These are phyloP conservation scores for Chaetomium tenue DNA, from an alignment of 495 filamentous ascomycete genomes.

Conservation along the genomic window DNA sequence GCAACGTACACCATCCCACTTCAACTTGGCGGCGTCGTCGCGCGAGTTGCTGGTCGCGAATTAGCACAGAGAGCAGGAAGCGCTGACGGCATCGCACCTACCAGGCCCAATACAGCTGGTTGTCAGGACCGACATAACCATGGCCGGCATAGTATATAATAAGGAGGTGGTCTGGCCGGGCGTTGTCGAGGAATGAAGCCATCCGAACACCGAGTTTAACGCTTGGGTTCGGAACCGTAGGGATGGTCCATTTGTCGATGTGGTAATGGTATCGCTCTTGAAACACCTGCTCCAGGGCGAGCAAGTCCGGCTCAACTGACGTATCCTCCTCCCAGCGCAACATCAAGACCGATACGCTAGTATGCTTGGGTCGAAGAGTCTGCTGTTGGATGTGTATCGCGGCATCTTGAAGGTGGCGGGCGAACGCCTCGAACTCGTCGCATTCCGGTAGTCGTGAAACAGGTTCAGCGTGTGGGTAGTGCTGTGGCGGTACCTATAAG, in stretches of 20 bases:
- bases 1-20: constrained; percentile 51
- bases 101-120: constrained; percentile 57
- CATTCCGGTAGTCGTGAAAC: constrained; percentile 39
- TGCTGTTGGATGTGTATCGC: constrained; percentile 55
- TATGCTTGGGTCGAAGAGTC: constrained; percentile 51
- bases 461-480: constrained; percentile 28
- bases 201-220: constrained; percentile 55
- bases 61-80: constrained; percentile 18
- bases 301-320: constrained; percentile 49
- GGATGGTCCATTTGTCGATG: constrained; percentile 54
- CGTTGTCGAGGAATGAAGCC: constrained; percentile 50
- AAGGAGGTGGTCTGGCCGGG: constrained; percentile 52
- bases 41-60: constrained; percentile 39
- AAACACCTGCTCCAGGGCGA: constrained; percentile 50
- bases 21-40: constrained; percentile 45
- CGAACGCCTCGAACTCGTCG: constrained; percentile 58
- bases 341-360: constrained; percentile 52
- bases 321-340: constrained; percentile 57
- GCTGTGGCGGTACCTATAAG: constrained; percentile 27
- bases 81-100: constrained; percentile 34
- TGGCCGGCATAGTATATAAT: constrained; percentile 59
- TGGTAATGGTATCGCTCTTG: constrained; percentile 54
- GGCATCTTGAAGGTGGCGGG: constrained; percentile 58
- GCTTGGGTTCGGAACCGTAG: constrained; percentile 49
- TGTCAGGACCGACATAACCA: constrained; percentile 50